Evolutionary conservation across 352 stramenopile species (phyloP), one percentile per base, ranked within the genome.

Genomic region (Phytopythium chamaehyphon): DNA sequence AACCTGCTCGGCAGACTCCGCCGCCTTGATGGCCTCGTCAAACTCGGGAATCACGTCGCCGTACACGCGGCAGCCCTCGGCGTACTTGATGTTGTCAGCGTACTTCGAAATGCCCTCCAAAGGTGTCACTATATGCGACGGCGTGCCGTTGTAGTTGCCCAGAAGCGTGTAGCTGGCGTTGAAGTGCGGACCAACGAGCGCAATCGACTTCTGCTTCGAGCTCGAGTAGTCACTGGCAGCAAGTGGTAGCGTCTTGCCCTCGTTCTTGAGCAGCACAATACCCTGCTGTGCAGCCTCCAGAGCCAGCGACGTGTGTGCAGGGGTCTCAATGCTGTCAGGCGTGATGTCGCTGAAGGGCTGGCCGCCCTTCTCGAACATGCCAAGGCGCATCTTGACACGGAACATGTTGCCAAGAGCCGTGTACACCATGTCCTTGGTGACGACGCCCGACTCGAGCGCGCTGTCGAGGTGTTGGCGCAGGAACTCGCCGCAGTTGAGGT

Each of bases 211-310:
- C 14, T 22, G 33, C 21, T 51, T 37, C 0, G 60, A 53, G 18
- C 52, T 52, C 4, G 24, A 36, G 35, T 71, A 83, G 10, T 21
- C 16, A 21, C 40, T 49, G 0, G 45, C 16, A 2, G 55, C 40
- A n/a, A 96, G 42, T 18, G 88, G 89, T 7, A 97, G 62, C 19
- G 66, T 46, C 0, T 51, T 55, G 16, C 58, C 51, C 4, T 79
- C 59, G 64, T 98, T 98, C 66, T 97, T 96, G 11, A 98, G 71
- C 11, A 98, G 53, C 22, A 97, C 88, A 22, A 98, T 66, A 21
- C 72, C 79, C 45, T 97, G 83, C 1, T 47, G 59, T 18, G 81
- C 73, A 2, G 82, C 83, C 47, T 92, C 77, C 6, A 87, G 51
- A 3, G 85, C 73, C 3, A 96, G 61, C 21, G 67, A 42, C 1